Evolutionary conservation across 1,284 basidiomycete genomes (phyloP).

Genomic region (Trichosporon asahii): DNA sequence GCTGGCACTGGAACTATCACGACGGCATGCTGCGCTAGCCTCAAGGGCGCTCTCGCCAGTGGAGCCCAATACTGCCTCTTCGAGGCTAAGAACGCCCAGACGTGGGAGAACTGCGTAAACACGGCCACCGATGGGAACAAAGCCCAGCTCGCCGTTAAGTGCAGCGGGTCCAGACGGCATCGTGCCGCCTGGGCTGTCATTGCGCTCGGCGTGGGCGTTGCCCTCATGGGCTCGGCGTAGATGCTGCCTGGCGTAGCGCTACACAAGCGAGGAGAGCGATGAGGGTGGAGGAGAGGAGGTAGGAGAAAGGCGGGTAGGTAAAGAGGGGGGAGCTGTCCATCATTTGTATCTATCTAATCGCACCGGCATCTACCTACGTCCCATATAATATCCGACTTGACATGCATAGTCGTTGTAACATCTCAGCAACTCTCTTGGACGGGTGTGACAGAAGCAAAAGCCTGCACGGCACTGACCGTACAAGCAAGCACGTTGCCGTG

Average conservation of each 20-base stretch:
- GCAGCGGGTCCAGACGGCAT: background rate
- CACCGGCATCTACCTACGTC: background rate
- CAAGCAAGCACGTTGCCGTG: too few species aligned
- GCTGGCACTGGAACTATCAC: background rate
- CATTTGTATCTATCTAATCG: background rate
- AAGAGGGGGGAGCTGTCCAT: background rate
- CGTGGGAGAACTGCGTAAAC: background rate
- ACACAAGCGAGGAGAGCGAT: background rate
- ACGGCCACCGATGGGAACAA: background rate
- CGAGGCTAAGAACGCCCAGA: background rate
- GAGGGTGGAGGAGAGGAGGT: background rate
- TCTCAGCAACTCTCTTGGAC: background rate
- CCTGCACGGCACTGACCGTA: too few species aligned
- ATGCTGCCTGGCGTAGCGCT: background rate
- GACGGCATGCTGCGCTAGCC: background rate
- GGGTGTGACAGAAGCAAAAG: background rate
- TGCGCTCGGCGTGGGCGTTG: background rate
- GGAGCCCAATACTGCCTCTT: background rate
- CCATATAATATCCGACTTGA: background rate
- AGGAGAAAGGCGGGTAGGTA: background rate
- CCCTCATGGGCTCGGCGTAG: background rate
- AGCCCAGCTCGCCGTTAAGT: background rate
- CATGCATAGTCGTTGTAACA: conserved; percentile 2
- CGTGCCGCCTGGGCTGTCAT: background rate
- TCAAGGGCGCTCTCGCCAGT: background rate